Evolutionary conservation across 768 basidiomycete species (phyloP).

Genomic region (Mycena kentingensis): DNA sequence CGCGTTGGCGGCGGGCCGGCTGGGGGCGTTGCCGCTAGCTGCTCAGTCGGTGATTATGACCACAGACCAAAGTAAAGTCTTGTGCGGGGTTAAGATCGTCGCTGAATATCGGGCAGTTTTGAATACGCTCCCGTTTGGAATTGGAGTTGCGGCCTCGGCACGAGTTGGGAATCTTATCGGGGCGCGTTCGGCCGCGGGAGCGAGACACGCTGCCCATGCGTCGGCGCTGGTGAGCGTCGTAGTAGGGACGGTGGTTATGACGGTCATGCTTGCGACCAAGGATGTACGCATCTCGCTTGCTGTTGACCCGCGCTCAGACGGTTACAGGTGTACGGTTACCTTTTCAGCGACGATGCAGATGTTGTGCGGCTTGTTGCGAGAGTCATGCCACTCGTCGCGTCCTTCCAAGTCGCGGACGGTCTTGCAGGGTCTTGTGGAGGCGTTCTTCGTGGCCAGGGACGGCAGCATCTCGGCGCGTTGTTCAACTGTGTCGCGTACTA

Average conservation of each 20-base stretch:
- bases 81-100: background rate
- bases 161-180: constrained; percentile 77
- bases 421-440: constrained; percentile 65
- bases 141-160: constrained; percentile 73
- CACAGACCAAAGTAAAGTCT: constrained; percentile 63
- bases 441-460: constrained; percentile 80
- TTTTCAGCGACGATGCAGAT: constrained; percentile 68
- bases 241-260: constrained; percentile 61
- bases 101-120: constrained; percentile 45
- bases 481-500: constrained; percentile 83
- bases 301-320: constrained; percentile 1
- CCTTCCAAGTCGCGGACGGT: constrained; percentile 83
- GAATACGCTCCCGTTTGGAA: constrained; percentile 75
- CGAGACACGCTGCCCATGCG: constrained; percentile 61
- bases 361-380: constrained; percentile 59
- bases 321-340: constrained; percentile 59
- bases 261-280: constrained; percentile 54
- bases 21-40: constrained; percentile 67
- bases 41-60: constrained; percentile 83
- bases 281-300: constrained; percentile 42
- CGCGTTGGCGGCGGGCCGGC: constrained; percentile 70
- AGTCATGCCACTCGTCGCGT: constrained; percentile 74
- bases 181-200: constrained; percentile 49
- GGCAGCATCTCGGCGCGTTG: constrained; percentile 72
- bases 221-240: constrained; percentile 65